Percentiles rank a stretch among this genome's conserved stretches.
Conservation (phyloP, 169 alveolate genomes). For the Plasmodium billcollinsi region DNA sequence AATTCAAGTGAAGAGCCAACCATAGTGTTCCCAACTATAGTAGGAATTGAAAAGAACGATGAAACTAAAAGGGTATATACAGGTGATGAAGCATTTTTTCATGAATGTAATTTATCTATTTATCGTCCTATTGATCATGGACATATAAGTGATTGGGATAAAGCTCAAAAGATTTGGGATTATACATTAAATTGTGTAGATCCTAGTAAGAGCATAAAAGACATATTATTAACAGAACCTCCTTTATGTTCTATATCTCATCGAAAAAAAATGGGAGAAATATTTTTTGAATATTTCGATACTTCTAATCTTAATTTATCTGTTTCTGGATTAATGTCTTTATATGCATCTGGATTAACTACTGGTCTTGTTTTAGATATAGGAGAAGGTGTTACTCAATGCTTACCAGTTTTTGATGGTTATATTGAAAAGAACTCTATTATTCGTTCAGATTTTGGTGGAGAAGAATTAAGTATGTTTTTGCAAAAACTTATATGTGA, state of each 20-base stretch:
- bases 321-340: slow-evolving; percentile 88
- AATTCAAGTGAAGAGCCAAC: slow-evolving; percentile 26
- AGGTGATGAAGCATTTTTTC: slow-evolving; percentile 79
- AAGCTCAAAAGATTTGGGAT: slow-evolving; percentile 46
- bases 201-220: slow-evolving; percentile 32
- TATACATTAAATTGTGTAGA: slow-evolving; percentile 58
- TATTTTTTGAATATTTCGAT: slow-evolving; percentile 88
- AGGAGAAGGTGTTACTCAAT: slow-evolving; percentile 92
- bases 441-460: slow-evolving; percentile 89
- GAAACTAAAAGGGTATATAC: slow-evolving; percentile 19
- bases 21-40: slow-evolving; percentile 52
- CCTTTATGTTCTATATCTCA: slow-evolving; percentile 81
- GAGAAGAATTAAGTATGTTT: slow-evolving; percentile 90
- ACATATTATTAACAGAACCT: slow-evolving; percentile 82
- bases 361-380: slow-evolving; percentile 91
- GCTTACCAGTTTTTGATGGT: slow-evolving; percentile 92
- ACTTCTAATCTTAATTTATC: slow-evolving; percentile 88
- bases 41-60: slow-evolving; percentile 18
- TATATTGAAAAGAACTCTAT: slow-evolving; percentile 87
- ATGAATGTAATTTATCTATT: slow-evolving; percentile 76
- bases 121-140: slow-evolving; percentile 81
- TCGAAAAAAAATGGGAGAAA: slow-evolving; percentile 86
- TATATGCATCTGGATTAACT: slow-evolving; percentile 91
- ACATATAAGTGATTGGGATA: slow-evolving; percentile 62
- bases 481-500: slow-evolving; percentile 87